Percentiles rank a stretch among this genome's conserved stretches.
Evolutionary conservation across 2,329 filamentous ascomycete genomes (phyloP).

Genomic region (Trichocomaceae sp.): DNA sequence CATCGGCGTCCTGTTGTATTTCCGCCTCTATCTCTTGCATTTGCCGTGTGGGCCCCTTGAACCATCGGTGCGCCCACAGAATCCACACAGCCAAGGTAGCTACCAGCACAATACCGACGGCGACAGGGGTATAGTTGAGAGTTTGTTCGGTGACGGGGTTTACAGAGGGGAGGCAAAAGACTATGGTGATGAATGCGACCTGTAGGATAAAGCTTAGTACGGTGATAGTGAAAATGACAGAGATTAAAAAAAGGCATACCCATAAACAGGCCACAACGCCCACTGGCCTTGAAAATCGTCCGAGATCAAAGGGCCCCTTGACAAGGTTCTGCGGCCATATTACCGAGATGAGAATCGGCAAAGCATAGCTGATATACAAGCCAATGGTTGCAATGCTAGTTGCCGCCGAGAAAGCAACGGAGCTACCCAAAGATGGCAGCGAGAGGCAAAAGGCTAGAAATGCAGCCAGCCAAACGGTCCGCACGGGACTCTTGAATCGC

Average conservation of each 20-base stretch:
- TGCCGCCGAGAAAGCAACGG: slow-evolving; percentile 9
- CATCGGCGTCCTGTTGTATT: not conserved
- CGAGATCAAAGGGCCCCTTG: slow-evolving; percentile 9
- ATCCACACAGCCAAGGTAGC: slow-evolving; percentile 3
- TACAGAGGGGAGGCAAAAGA: slow-evolving; percentile 7
- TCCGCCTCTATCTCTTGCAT: not conserved
- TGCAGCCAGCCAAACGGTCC: slow-evolving; percentile 7
- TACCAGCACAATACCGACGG: slow-evolving; percentile 7
- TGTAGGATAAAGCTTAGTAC: not conserved
- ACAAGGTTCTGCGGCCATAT: slow-evolving; percentile 8
- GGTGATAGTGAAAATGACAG: not conserved
- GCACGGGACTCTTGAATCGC: slow-evolving; percentile 1
- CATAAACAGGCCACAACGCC: slow-evolving; percentile 6
- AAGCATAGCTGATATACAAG: slow-evolving; percentile 8
- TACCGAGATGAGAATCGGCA: slow-evolving; percentile 5
- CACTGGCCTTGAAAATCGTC: slow-evolving; percentile 4
- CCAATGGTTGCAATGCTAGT: slow-evolving; percentile 12
- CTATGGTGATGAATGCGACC: slow-evolving; percentile 9
- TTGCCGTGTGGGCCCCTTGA: slow-evolving; percentile 8
- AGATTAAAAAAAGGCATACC: not conserved
- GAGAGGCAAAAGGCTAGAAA: slow-evolving; percentile 9
- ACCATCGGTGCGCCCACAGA: slow-evolving; percentile 10
- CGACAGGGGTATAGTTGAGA: slow-evolving; percentile 11
- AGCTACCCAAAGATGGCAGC: slow-evolving; percentile 8
- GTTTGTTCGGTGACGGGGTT: slow-evolving; percentile 9